Evolutionary conservation across 805 yeast genomes (phyloP).

Genomic region (Barnettozyma siamensis): DNA sequence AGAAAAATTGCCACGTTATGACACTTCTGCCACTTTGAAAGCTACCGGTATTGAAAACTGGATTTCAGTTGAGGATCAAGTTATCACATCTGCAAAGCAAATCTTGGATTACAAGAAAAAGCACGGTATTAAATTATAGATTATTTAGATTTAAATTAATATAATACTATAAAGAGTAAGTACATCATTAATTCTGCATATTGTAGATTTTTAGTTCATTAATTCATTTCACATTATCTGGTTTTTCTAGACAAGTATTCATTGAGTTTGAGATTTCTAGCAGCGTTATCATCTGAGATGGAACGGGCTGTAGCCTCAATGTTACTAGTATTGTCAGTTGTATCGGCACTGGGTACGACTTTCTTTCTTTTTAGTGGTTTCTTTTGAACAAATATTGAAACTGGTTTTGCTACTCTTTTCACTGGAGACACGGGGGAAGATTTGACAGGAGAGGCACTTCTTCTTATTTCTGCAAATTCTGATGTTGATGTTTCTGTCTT

Average conservation of each 20-base stretch:
- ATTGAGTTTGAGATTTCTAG: constrained; percentile 3
- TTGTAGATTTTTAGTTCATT: not conserved
- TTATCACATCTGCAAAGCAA: constrained; percentile 36
- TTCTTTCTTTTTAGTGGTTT: constrained; percentile 1
- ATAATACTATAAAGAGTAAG: no score
- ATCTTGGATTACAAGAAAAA: constrained; percentile 6
- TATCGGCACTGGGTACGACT: not conserved
- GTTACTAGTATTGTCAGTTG: not conserved
- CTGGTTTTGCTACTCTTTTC: not conserved
- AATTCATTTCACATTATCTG: not conserved
- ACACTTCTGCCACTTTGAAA: constrained; percentile 5
- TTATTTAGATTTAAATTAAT: no score
- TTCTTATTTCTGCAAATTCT: not conserved
- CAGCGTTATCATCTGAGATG: not conserved
- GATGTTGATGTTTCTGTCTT: not conserved
- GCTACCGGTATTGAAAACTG: constrained; percentile 13
- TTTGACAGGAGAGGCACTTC: not conserved
- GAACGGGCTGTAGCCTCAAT: not conserved
- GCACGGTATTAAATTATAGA: constrained; percentile 1
- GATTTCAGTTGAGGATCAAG: constrained; percentile 31
- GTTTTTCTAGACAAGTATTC: constrained; percentile 4
- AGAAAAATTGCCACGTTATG: constrained; percentile 1
- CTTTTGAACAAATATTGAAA: constrained; percentile 5
- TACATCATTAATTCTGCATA: not conserved
- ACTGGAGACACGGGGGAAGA: not conserved